phyloP scores from a whole-genome alignment of 2,329 filamentous ascomycete genomes.

The Aspergillus uvarum region DNA sequence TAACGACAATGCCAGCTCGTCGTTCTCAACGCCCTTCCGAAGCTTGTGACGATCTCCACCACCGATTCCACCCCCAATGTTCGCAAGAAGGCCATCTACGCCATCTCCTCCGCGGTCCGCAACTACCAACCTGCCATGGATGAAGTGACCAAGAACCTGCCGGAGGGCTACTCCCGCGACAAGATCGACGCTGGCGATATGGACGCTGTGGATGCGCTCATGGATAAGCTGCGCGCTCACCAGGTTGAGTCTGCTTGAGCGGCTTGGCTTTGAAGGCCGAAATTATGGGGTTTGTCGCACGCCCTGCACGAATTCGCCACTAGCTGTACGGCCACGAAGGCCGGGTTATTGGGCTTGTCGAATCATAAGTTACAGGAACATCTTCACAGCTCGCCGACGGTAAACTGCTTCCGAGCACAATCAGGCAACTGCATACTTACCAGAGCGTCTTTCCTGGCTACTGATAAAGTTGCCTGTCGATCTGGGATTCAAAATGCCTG shows the following conservation, averaged over 20 bases:
- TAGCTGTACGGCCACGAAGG: too few species aligned
- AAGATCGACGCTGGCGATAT: constrained; percentile 82
- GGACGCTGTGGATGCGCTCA: constrained; percentile 77
- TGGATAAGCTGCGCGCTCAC: constrained; percentile 62
- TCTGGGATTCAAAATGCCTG: not conserved
- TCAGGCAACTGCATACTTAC: not conserved
- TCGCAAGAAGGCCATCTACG: constrained; percentile 84
- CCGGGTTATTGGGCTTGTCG: not conserved
- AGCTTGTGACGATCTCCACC: constrained; percentile 64
- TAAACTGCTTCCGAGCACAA: not conserved
- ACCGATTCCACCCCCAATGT: constrained; percentile 63
- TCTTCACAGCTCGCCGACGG: not conserved
- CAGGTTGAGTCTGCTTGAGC: constrained; percentile 30
- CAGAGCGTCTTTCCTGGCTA: not conserved
- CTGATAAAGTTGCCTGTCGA: not conserved
- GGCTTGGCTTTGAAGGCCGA: not conserved
- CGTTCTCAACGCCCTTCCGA: constrained; percentile 65
- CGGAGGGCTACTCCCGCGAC: constrained; percentile 58
- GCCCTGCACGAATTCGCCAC: not conserved
- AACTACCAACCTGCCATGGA: constrained; percentile 81
- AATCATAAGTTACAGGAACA: not conserved
- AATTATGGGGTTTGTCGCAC: not conserved
- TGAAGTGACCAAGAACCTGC: constrained; percentile 65
- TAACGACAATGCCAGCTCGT: constrained; percentile 44
- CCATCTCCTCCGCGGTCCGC: constrained; percentile 78